phyloP scores from a whole-genome alignment of 345 rosid species.

The Triadica sebifera region DNA sequence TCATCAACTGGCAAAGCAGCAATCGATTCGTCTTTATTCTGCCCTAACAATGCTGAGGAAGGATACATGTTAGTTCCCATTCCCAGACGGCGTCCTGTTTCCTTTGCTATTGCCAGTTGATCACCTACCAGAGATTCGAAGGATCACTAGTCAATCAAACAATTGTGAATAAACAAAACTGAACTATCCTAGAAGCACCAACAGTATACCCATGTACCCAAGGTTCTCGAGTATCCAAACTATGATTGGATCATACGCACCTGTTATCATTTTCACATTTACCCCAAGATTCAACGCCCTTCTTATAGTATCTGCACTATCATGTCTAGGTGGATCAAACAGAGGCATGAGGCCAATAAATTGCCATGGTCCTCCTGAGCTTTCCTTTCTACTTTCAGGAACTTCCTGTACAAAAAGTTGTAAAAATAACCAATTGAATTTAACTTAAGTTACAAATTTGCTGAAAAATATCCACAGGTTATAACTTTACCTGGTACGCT shows the following conservation, averaged over 20 bases:
- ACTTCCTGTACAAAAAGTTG: constrained; percentile 57
- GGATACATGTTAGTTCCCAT: constrained; percentile 99
- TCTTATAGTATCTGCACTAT: constrained; percentile 95
- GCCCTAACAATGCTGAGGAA: constrained; percentile 90
- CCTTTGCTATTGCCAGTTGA: constrained; percentile 96
- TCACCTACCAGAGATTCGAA: constrained; percentile 47
- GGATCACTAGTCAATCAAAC: too few species aligned
- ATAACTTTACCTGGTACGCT: constrained; percentile 76
- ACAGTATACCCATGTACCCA: too few species aligned
- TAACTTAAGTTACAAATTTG: neutral
- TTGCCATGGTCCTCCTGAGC: constrained; percentile 96
- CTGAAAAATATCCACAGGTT: neutral
- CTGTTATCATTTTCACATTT: constrained; percentile 97
- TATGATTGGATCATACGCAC: constrained; percentile 24
- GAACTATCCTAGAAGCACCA: too few species aligned
- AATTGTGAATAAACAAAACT: too few species aligned
- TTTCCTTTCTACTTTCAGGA: constrained; percentile 83
- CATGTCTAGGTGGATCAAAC: constrained; percentile 98
- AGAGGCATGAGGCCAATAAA: constrained; percentile 97
- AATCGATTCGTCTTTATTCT: constrained; percentile 88
- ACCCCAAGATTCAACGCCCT: constrained; percentile 95
- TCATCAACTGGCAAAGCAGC: constrained; percentile 91
- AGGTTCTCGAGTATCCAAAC: too few species aligned
- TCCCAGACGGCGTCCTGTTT: constrained; percentile 95
- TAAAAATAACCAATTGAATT: constrained; percentile 8